phyloP scores from a whole-genome alignment of 1,284 basidiomycete genomes.

The Sutorius eximius region DNA sequence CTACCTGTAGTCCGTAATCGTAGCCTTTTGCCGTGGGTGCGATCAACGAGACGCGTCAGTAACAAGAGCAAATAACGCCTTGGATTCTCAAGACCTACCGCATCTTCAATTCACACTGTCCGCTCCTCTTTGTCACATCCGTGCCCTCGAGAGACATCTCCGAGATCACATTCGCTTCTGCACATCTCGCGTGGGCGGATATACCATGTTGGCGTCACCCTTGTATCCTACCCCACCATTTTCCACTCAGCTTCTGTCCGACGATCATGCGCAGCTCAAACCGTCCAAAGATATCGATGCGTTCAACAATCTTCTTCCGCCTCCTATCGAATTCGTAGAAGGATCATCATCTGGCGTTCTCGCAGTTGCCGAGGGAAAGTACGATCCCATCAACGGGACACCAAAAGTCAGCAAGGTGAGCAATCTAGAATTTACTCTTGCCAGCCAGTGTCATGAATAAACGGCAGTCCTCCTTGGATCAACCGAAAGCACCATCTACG shows the following conservation, averaged over 20 bases:
- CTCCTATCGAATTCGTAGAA: constrained; percentile 76
- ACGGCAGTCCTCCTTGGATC: constrained; percentile 21
- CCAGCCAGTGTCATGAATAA: constrained; percentile 1
- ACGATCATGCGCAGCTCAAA: constrained; percentile 54
- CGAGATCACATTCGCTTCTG: constrained; percentile 3
- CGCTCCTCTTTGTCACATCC: constrained; percentile 5
- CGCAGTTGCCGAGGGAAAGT: constrained; percentile 68
- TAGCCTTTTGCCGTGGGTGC: not conserved
- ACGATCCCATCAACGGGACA: constrained; percentile 72
- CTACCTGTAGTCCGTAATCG: not conserved
- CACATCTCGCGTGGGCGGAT: constrained; percentile 9
- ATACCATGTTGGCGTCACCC: constrained; percentile 61
- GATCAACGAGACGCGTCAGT: constrained; percentile 19
- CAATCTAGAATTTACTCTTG: not conserved
- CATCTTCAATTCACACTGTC: constrained; percentile 13
- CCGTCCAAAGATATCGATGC: constrained; percentile 69
- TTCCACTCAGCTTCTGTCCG: constrained; percentile 46
- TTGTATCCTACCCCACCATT: constrained; percentile 52
- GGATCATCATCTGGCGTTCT: constrained; percentile 74
- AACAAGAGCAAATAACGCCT: constrained; percentile 33
- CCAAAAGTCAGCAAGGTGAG: constrained; percentile 42
- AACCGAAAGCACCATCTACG: constrained; percentile 21
- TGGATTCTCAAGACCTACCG: constrained; percentile 9
- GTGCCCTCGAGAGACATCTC: constrained; percentile 4
- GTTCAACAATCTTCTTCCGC: constrained; percentile 72